Conservation (phyloP, 2,329 filamentous ascomycete genomes). For the Aspergillus thermomutatus region DNA sequence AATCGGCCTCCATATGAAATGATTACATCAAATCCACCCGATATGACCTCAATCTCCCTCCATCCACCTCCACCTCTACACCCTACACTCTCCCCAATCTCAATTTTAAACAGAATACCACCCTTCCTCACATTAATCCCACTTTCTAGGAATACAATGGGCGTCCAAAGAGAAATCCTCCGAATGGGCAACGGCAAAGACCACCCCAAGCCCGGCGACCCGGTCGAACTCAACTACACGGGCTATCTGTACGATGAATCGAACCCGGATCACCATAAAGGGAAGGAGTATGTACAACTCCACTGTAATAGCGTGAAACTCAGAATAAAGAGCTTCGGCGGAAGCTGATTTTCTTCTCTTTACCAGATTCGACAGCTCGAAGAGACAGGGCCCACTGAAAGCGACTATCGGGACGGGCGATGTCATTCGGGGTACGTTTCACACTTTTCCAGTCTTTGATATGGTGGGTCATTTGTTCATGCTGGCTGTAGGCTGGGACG, state of each 20-base stretch:
- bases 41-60: not conserved
- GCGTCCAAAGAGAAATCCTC: conserved; percentile 66
- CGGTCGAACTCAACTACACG: conserved; percentile 84
- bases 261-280: conserved; percentile 61
- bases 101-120: not conserved
- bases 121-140: not conserved
- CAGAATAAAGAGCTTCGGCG: too few relatives aligned
- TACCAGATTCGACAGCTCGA: conserved; percentile 80
- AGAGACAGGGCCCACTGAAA: conserved; percentile 67
- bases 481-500: conserved; percentile 62
- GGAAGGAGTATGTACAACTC: conserved; percentile 61
- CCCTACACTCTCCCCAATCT: not conserved
- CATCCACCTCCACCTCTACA: not conserved
- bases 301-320: too few relatives aligned
- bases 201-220: conserved; percentile 64
- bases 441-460: too few relatives aligned
- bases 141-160: conserved; percentile 50
- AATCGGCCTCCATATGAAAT: not conserved
- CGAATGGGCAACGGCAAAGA: conserved; percentile 59
- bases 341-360: not conserved
- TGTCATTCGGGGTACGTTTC: conserved; percentile 84
- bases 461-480: too few relatives aligned
- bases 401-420: conserved; percentile 75
- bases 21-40: not conserved
- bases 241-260: conserved; percentile 74